phyloP scores from a whole-genome alignment of 2,329 filamentous ascomycete species.

The Penicillium freii region DNA sequence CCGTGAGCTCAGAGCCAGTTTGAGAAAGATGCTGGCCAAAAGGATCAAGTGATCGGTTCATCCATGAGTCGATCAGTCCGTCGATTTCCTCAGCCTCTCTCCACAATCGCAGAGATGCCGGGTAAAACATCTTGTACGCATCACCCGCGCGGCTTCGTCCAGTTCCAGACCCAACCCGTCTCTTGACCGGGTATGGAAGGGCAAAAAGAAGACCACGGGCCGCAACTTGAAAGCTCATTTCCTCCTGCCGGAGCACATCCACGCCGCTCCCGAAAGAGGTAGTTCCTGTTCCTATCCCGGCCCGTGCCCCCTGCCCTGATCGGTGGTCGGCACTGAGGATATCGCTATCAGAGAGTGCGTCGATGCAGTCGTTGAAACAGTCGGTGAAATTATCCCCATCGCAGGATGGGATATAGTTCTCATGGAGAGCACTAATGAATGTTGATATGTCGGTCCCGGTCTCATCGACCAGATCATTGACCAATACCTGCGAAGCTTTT shows the following conservation, averaged over 20 bases:
- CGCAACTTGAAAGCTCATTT: constrained; percentile 89
- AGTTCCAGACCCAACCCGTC: constrained; percentile 44
- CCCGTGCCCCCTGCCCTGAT: constrained; percentile 32
- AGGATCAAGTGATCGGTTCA: constrained; percentile 35
- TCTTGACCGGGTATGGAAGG: constrained; percentile 80
- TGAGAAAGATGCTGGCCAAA: constrained; percentile 38
- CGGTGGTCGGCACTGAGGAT: constrained; percentile 67
- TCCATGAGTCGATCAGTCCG: constrained; percentile 55
- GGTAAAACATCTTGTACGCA: constrained; percentile 88
- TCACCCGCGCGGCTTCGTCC: constrained; percentile 48
- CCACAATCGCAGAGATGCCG: constrained; percentile 80
- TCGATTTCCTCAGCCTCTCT: constrained; percentile 78
- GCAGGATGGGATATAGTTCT: constrained; percentile 90
- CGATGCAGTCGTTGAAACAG: constrained; percentile 79
- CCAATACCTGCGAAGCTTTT: constrained; percentile 62
- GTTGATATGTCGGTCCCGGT: constrained; percentile 89
- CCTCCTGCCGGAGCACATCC: constrained; percentile 83
- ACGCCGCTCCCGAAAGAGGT: constrained; percentile 45
- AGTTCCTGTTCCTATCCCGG: constrained; percentile 58
- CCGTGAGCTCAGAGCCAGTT: constrained; percentile 12
- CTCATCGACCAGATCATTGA: constrained; percentile 83
- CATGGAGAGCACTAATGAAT: constrained; percentile 85
- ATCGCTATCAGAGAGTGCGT: constrained; percentile 83
- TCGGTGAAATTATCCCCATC: constrained; percentile 65
- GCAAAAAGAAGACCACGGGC: constrained; percentile 82